Conservation (phyloP, 2,329 filamentous ascomycete genomes). For the Podosphaera fusca region DNA sequence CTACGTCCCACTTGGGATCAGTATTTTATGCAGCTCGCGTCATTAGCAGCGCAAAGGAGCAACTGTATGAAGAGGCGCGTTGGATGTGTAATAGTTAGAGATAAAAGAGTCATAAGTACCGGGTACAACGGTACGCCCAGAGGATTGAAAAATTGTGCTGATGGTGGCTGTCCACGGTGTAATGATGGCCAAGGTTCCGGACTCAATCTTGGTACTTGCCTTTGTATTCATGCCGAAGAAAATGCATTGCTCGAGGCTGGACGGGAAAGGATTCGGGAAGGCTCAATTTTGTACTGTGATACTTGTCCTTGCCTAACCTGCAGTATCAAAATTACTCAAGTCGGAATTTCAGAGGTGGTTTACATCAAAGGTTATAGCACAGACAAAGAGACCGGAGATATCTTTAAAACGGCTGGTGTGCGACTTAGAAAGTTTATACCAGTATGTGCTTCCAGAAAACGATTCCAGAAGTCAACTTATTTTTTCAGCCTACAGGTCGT, state of each 20-base stretch:
- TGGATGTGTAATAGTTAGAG: constrained; percentile 74
- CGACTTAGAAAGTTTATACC: constrained; percentile 70
- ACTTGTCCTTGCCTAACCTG: constrained; percentile 95
- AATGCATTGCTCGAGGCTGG: constrained; percentile 91
- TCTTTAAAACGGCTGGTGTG: constrained; percentile 69
- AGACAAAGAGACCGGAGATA: constrained; percentile 60
- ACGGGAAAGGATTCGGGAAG: constrained; percentile 65
- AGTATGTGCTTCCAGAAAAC: constrained; percentile 25
- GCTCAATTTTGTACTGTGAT: constrained; percentile 73
- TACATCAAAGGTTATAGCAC: constrained; percentile 90
- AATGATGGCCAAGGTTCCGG: constrained; percentile 53
- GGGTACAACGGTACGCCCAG: constrained; percentile 97
- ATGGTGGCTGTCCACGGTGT: constrained; percentile 75
- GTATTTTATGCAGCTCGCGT: constrained; percentile 96
- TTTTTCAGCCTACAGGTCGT: constrained; percentile 34
- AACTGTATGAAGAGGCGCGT: constrained; percentile 98
- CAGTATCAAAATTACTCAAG: constrained; percentile 94
- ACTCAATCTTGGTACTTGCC: constrained; percentile 57
- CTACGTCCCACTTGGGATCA: constrained; percentile 83
- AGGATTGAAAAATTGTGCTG: constrained; percentile 69
- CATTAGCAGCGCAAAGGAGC: constrained; percentile 66
- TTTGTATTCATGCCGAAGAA: constrained; percentile 96
- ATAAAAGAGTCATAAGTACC: constrained; percentile 73
- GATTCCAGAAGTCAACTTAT: constrained; percentile 3
- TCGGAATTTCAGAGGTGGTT: constrained; percentile 86